These are phyloP conservation scores for Anastatica hierochuntica DNA, from an alignment of 345 rosid species.

Conservation along the genomic window DNA sequence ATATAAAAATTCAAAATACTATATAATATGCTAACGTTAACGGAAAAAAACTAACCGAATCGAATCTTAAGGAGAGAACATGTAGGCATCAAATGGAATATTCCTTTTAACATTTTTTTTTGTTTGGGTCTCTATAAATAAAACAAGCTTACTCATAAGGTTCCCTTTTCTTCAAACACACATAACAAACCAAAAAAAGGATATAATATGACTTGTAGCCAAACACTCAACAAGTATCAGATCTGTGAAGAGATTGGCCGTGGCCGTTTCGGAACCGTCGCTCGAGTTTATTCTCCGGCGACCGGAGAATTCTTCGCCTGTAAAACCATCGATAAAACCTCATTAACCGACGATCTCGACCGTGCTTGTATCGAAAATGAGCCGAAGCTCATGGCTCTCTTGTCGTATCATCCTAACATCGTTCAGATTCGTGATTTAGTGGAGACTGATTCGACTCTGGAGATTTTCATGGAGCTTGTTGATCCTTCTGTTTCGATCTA, in stretches of 20 bases:
- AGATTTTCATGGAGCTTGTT: conserved; percentile 54
- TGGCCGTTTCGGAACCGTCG: conserved; percentile 59
- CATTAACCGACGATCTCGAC: conserved; percentile 42
- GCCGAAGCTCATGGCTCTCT: conserved; percentile 52
- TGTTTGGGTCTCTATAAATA: too few species aligned
- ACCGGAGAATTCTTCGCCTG: conserved; percentile 49
- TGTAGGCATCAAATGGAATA: too few species aligned
- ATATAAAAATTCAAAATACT: not conserved
- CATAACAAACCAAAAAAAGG: not conserved
- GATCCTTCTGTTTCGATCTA: conserved; percentile 42
- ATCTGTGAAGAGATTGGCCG: conserved; percentile 70
- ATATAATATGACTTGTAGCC: conserved; percentile 19
- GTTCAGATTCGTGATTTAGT: conserved; percentile 37
- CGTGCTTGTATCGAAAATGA: conserved; percentile 60
- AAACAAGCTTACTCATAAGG: not conserved
- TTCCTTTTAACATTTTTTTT: too few species aligned
- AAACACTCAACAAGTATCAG: conserved; percentile 39
- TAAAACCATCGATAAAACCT: conserved; percentile 52
- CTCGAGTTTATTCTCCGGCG: conserved; percentile 39
- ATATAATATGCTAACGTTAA: too few species aligned
- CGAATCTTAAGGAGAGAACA: too few species aligned
- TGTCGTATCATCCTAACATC: conserved; percentile 54
- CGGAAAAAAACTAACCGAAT: too few species aligned
- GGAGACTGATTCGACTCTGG: conserved; percentile 49
- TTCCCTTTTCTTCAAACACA: not conserved